Evolutionary conservation across 345 rosid species (phyloP).

Genomic region (Lumnitzera racemosa): DNA sequence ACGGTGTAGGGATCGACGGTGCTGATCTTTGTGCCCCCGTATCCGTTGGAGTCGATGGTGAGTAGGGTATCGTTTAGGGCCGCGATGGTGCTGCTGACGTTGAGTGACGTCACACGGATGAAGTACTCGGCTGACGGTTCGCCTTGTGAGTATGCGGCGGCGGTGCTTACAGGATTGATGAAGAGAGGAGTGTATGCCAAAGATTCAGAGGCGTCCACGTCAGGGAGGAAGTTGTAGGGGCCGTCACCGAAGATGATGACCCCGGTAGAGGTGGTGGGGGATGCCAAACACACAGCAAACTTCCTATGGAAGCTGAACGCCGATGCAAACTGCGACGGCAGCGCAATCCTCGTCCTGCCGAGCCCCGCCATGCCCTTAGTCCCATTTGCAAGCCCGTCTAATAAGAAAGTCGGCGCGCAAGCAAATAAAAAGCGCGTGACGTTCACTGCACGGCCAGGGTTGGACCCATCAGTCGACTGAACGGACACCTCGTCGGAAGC

Average conservation of each 20-base stretch:
- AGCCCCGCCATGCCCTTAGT: conserved; percentile 55
- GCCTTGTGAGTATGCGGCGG: conserved; percentile 24
- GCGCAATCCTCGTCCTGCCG: conserved; percentile 37
- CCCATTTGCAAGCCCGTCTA: conserved; percentile 42
- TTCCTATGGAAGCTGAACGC: conserved; percentile 50
- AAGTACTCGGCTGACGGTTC: conserved; percentile 63
- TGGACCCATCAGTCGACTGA: conserved; percentile 56
- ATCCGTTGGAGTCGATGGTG: conserved; percentile 29
- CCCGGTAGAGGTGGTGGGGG: conserved; percentile 25
- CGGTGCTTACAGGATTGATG: conserved; percentile 52
- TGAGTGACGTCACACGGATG: conserved; percentile 45
- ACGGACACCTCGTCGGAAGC: conserved; percentile 49
- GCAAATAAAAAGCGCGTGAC: conserved; percentile 30
- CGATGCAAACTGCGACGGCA: conserved; percentile 48
- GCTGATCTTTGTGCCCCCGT: conserved; percentile 73
- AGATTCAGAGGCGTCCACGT: conserved; percentile 30
- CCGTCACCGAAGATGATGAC: conserved; percentile 55
- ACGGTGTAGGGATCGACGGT: conserved; percentile 64
- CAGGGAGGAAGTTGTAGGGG: conserved; percentile 48
- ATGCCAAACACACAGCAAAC: conserved; percentile 50
- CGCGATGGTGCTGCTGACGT: conserved; percentile 23
- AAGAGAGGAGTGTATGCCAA: conserved; percentile 48
- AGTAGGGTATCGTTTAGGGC: conserved; percentile 34
- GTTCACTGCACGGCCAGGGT: conserved; percentile 39
- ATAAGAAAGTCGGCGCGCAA: conserved; percentile 33